Percentiles rank a stretch among this genome's conserved stretches.
phyloP scores from a whole-genome alignment of 202 grass and related monocot species.

The Schoenoplectus tabernaemontani region DNA sequence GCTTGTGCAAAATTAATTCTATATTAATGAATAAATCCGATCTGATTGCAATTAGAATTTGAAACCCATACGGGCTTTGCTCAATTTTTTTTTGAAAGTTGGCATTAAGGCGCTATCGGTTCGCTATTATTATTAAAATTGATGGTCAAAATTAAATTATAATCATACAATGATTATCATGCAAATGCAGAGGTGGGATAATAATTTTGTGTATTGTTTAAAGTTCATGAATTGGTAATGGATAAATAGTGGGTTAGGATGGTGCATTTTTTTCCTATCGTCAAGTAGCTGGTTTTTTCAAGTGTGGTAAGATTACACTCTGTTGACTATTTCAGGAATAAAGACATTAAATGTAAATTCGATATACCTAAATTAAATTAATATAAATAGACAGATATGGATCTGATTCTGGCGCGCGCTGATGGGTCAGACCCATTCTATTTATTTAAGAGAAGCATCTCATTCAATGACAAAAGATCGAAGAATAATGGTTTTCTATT shows the following conservation, averaged over 20 bases:
- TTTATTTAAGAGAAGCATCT: not conserved
- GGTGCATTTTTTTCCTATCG: not conserved
- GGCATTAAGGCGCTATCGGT: not conserved
- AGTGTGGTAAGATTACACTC: not conserved
- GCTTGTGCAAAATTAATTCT: not conserved
- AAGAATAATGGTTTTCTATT: constrained; percentile 3
- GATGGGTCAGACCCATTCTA: not conserved
- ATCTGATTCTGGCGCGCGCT: not conserved
- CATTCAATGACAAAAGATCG: not conserved
- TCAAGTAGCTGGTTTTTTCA: not conserved
- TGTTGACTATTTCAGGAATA: not conserved
- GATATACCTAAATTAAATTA: not conserved
- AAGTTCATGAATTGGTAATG: not conserved
- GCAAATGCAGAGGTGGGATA: not conserved
- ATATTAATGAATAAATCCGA: not conserved
- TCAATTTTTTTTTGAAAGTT: too few species aligned
- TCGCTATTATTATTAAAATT: not conserved
- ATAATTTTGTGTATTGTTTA: not conserved
- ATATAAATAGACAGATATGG: not conserved
- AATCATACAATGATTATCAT: not conserved
- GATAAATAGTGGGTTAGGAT: not conserved
- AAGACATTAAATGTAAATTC: not conserved
- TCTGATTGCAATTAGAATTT: not conserved
- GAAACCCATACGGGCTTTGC: too few species aligned
- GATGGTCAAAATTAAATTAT: not conserved